Conservation (phyloP, 495 filamentous ascomycete species). For the Talaromyces liani region DNA sequence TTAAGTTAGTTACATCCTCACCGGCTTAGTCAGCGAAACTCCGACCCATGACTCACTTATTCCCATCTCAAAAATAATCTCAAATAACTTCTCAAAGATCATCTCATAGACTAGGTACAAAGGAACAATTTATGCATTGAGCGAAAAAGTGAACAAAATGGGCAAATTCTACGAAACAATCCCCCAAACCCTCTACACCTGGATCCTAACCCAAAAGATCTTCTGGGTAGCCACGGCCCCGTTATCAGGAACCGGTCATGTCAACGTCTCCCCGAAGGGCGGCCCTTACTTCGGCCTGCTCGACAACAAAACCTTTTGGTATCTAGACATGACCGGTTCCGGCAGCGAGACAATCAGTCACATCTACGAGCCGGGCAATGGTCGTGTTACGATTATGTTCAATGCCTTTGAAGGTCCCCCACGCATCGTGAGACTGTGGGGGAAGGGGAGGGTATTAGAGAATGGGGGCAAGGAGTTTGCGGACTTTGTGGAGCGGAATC, state of each 20-base stretch:
- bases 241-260: conserved; percentile 41
- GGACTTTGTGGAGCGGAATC: conserved; percentile 15
- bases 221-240: conserved; percentile 67
- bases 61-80: not conserved
- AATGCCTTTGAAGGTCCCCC: conserved; percentile 57
- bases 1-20: not conserved
- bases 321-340: conserved; percentile 64
- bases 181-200: conserved; percentile 44
- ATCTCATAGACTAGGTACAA: not conserved
- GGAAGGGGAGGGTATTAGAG: conserved; percentile 59
- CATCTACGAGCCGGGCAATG: conserved; percentile 57
- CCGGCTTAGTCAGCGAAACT: not conserved
- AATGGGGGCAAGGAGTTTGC: conserved; percentile 26
- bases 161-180: conserved; percentile 55
- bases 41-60: not conserved
- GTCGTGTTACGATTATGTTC: conserved; percentile 64
- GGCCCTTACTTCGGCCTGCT: conserved; percentile 51
- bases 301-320: conserved; percentile 52
- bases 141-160: conserved; percentile 33
- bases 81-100: not conserved
- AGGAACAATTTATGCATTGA: not conserved
- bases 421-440: conserved; percentile 64
- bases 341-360: conserved; percentile 68
- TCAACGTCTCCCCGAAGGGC: conserved; percentile 71
- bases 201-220: conserved; percentile 54